Evolutionary conservation across 305 asterid species (phyloP).

Genomic region (Solanum chacoense): DNA sequence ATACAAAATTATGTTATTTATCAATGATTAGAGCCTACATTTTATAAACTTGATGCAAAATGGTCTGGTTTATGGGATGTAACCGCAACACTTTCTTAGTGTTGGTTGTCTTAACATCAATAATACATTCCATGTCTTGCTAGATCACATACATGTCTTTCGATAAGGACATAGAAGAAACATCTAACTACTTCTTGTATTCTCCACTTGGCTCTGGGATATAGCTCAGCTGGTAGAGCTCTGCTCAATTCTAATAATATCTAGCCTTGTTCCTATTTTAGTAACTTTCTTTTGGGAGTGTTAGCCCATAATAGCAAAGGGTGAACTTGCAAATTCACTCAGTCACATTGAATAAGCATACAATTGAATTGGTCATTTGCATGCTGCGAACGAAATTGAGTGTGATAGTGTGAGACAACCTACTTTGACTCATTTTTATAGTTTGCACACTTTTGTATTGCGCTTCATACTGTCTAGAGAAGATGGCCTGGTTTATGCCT

Average conservation of each 20-base stretch:
- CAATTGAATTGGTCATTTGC: background rate
- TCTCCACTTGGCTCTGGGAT: background rate
- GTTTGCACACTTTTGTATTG: background rate
- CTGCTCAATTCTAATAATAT: background rate
- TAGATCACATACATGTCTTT: background rate
- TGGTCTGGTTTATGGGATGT: background rate
- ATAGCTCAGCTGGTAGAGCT: background rate
- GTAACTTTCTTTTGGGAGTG: background rate
- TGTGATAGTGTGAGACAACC: background rate
- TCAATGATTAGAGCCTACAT: background rate
- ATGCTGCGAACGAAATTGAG: background rate
- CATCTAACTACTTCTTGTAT: background rate
- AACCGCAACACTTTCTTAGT: background rate
- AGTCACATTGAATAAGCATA: background rate
- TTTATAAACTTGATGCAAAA: background rate
- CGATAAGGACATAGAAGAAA: background rate
- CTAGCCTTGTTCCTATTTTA: background rate
- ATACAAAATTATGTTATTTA: background rate
- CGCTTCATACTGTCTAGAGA: background rate
- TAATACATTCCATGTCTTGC: background rate
- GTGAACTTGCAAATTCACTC: background rate
- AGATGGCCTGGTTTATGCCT: background rate
- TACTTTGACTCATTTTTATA: background rate
- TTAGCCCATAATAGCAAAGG: background rate
- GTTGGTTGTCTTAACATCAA: background rate